A percentile compares a stretch with the other conserved stretches of the same genome.
Conservation (phyloP, 768 basidiomycete species). For the Clavaria fumosa region DNA sequence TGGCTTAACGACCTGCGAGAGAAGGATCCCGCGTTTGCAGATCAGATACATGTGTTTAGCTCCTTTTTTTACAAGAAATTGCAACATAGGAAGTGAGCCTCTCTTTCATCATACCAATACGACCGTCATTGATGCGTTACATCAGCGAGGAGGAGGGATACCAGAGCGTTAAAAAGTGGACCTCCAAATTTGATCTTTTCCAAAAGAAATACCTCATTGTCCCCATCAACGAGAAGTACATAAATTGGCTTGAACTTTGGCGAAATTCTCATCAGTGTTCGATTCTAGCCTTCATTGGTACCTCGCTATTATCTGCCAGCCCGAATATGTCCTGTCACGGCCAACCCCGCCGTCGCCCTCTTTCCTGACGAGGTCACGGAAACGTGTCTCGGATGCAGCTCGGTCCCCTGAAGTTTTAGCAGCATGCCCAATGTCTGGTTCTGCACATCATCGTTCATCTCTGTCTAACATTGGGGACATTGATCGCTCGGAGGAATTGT, state of each 20-base stretch:
- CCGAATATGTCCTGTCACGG: conserved; percentile 43
- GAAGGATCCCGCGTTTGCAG: conserved; percentile 42
- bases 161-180: conserved; percentile 86
- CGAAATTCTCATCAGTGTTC: not conserved
- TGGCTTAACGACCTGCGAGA: conserved; percentile 49
- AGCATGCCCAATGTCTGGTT: too few species aligned
- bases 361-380: conserved; percentile 9
- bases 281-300: conserved; percentile 83
- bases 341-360: conserved; percentile 14
- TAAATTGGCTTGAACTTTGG: conserved; percentile 1
- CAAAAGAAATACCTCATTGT: conserved; percentile 85
- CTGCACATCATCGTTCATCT: too few species aligned
- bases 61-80: conserved; percentile 98
- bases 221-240: conserved; percentile 93
- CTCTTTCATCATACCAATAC: not conserved
- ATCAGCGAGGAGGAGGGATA: conserved; percentile 50
- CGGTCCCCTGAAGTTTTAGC: too few species aligned
- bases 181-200: conserved; percentile 76
- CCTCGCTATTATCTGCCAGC: conserved; percentile 82
- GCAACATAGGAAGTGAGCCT: conserved; percentile 44
- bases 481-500: too few species aligned
- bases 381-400: conserved; percentile 4
- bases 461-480: too few species aligned
- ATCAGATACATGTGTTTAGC: conserved; percentile 80
- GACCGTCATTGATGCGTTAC: conserved; percentile 4